Percentiles rank a stretch among this genome's conserved stretches.
Evolutionary conservation across 2,329 filamentous ascomycete genomes (phyloP).

Genomic region (Elsinoe perseae): DNA sequence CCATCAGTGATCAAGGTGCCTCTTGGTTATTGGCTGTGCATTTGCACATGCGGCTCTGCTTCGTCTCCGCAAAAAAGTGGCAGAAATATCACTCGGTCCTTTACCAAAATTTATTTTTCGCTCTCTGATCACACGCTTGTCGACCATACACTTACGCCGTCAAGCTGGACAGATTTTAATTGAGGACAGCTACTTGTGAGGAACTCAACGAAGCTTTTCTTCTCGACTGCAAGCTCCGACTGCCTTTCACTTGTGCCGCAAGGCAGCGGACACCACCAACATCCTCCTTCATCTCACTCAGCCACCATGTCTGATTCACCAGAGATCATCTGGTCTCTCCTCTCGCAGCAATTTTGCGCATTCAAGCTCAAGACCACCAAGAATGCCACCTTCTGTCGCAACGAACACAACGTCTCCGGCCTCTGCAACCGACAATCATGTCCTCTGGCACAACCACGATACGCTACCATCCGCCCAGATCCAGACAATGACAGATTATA

Average conservation of each 20-base stretch:
- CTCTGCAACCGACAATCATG: constrained; percentile 83
- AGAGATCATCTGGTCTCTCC: constrained; percentile 95
- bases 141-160: no score
- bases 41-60: background rate
- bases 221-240: no score
- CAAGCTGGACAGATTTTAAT: no score
- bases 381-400: constrained; percentile 87
- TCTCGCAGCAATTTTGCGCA: constrained; percentile 89
- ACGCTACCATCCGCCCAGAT: constrained; percentile 83
- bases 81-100: background rate
- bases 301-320: constrained; percentile 16
- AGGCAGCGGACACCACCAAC: background rate
- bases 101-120: background rate
- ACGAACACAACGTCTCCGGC: constrained; percentile 52
- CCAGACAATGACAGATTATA: constrained; percentile 76
- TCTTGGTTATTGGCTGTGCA: background rate
- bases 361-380: constrained; percentile 87
- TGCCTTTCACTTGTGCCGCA: background rate
- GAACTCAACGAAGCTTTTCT: no score
- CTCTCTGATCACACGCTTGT: no score
- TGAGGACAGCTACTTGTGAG: no score
- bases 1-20: background rate
- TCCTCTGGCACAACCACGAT: constrained; percentile 82
- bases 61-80: background rate
- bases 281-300: background rate